A percentile compares a stretch with the other conserved stretches of the same genome.
Evolutionary conservation across 2,329 filamentous ascomycete species (phyloP).

Genomic region (Ascochyta pisi): DNA sequence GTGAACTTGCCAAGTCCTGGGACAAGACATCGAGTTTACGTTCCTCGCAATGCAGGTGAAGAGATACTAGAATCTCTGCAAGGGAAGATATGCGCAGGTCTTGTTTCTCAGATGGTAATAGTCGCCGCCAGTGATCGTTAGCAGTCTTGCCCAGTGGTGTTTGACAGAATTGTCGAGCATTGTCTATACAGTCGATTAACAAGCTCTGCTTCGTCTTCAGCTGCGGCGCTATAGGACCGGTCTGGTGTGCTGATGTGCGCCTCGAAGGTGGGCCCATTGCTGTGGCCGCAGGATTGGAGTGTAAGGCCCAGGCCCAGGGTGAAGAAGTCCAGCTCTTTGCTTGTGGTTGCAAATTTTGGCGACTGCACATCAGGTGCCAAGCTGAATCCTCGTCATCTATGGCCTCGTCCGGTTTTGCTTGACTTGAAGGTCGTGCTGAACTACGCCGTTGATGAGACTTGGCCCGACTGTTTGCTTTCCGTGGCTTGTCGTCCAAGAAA

Average conservation of each 20-base stretch:
- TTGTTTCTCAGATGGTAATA: constrained; percentile 52
- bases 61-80: constrained; percentile 71
- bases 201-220: constrained; percentile 37
- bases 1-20: constrained; percentile 55
- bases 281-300: constrained; percentile 32
- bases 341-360: constrained; percentile 32
- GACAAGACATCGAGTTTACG: constrained; percentile 75
- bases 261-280: constrained; percentile 35
- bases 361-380: constrained; percentile 45
- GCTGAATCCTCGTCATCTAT: constrained; percentile 37
- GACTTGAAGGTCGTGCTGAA: constrained; percentile 31
- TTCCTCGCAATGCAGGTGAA: constrained; percentile 91
- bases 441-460: constrained; percentile 33
- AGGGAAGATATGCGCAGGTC: constrained; percentile 60
- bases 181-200: constrained; percentile 37
- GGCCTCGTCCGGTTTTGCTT: constrained; percentile 32
- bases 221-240: constrained; percentile 32
- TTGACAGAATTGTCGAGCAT: constrained; percentile 45
- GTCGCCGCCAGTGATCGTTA: constrained; percentile 62
- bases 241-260: constrained; percentile 21
- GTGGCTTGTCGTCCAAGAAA: constrained; percentile 41
- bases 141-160: constrained; percentile 45
- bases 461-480: constrained; percentile 26
- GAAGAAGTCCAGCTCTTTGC: constrained; percentile 41
- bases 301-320: constrained; percentile 46